These are phyloP conservation scores for Colletotrichum tabaci DNA, from an alignment of 2,329 filamentous ascomycete genomes.

Conservation along the genomic window DNA sequence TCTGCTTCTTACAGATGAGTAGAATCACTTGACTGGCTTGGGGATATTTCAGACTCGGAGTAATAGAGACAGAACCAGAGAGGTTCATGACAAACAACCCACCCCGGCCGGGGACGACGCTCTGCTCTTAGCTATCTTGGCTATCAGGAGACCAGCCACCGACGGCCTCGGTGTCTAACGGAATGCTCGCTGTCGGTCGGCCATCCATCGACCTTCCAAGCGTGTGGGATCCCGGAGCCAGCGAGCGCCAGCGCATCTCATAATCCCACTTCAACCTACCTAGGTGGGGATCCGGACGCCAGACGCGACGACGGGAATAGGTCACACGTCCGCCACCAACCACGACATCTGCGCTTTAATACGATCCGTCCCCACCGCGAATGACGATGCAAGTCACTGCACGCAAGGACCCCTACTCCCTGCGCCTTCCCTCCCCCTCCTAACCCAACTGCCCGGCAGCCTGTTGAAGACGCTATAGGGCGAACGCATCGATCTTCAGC, in stretches of 20 bases:
- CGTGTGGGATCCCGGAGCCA: conserved; percentile 14
- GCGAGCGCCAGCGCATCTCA: not conserved
- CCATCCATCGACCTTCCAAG: not conserved
- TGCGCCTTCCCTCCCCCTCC: not conserved
- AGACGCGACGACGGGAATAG: not conserved
- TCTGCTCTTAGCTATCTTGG: not conserved
- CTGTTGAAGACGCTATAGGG: not conserved
- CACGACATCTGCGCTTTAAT: conserved; percentile 1
- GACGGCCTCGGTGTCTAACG: not conserved
- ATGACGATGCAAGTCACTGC: conserved; percentile 22
- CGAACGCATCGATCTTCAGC: not conserved
- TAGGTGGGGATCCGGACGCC: not conserved
- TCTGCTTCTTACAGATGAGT: not conserved
- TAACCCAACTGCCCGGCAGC: too few species aligned
- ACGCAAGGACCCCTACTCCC: conserved; percentile 26
- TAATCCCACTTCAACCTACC: not conserved
- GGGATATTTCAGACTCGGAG: not conserved
- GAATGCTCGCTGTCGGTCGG: not conserved
- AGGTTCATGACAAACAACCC: not conserved
- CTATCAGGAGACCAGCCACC: not conserved
- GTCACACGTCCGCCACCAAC: conserved; percentile 19
- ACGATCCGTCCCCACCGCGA: conserved; percentile 11
- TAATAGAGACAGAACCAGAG: too few species aligned
- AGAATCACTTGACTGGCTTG: not conserved
- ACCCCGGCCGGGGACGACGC: not conserved